phyloP scores from a whole-genome alignment of 169 alveolate genomes.

The Plasmodium inui region DNA sequence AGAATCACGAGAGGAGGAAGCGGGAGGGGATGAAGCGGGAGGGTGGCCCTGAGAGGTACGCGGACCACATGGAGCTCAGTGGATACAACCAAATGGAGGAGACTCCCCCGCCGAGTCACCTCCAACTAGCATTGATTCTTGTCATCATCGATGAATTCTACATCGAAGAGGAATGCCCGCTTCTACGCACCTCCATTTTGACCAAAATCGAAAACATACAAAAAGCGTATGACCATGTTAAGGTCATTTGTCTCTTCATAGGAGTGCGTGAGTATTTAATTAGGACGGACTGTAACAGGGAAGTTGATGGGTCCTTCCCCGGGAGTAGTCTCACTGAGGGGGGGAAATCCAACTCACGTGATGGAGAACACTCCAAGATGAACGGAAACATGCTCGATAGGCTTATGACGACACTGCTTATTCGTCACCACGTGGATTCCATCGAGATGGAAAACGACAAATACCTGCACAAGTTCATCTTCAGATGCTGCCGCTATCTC shows the following conservation, averaged over 20 bases:
- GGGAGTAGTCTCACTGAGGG: background rate
- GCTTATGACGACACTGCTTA: constrained; percentile 24
- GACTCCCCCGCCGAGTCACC: background rate
- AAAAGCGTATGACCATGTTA: constrained; percentile 31
- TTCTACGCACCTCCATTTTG: constrained; percentile 1
- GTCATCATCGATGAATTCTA: constrained; percentile 39
- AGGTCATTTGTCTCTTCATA: constrained; percentile 54
- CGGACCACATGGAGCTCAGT: background rate
- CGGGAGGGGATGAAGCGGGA: background rate
- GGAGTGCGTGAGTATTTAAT: constrained; percentile 64
- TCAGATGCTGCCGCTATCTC: constrained; percentile 55
- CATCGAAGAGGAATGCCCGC: constrained; percentile 8
- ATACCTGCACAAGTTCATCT: constrained; percentile 23
- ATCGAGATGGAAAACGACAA: constrained; percentile 43
- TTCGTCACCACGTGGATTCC: constrained; percentile 33
- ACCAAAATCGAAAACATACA: constrained; percentile 33
- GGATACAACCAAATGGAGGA: background rate
- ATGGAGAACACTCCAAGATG: constrained; percentile 7
- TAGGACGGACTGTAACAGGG: constrained; percentile 6
- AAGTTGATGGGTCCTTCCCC: background rate
- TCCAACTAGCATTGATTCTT: constrained; percentile 50
- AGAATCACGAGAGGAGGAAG: constrained; percentile 10
- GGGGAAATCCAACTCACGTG: background rate
- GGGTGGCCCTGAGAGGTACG: background rate
- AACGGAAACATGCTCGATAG: constrained; percentile 34